A percentile compares a stretch with the other conserved stretches of the same genome.
These are phyloP conservation scores for Juncus effusus DNA, from an alignment of 176 grass and related monocot species.

Conservation along the genomic window DNA sequence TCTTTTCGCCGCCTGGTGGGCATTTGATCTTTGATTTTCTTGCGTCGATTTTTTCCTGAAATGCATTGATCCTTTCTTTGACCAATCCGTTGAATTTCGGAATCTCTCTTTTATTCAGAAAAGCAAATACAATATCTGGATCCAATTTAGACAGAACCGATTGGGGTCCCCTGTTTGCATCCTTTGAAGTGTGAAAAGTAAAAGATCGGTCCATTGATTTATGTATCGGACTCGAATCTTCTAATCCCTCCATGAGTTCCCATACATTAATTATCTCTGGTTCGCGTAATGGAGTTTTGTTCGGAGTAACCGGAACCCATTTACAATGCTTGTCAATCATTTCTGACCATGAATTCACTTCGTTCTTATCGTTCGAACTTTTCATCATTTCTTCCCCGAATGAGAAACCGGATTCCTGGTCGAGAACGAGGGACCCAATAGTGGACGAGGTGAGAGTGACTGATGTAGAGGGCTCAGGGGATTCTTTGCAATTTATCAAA, in stretches of 20 bases:
- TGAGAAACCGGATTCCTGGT: conserved; percentile 26
- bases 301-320: conserved; percentile 39
- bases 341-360: conserved; percentile 23
- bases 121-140: conserved; percentile 47
- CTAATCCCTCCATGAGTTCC: conserved; percentile 98
- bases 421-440: conserved; percentile 64
- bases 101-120: conserved; percentile 51
- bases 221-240: conserved; percentile 42
- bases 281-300: conserved; percentile 48
- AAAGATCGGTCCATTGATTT: conserved; percentile 15
- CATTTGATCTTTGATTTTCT: conserved; percentile 37
- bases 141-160: conserved; percentile 46
- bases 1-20: conserved; percentile 35
- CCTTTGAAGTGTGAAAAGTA: conserved; percentile 24
- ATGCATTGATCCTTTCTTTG: conserved; percentile 54
- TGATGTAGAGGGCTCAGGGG: not conserved
- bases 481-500: not conserved
- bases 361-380: conserved; percentile 31
- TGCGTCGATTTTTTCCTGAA: conserved; percentile 76
- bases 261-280: conserved; percentile 89
- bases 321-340: conserved; percentile 36
- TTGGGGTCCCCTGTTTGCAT: conserved; percentile 1
- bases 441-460: conserved; percentile 79
- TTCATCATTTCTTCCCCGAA: conserved; percentile 56
- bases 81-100: conserved; percentile 63